phyloP scores from a whole-genome alignment of 441 rosid species.

The Sinapis alba region DNA sequence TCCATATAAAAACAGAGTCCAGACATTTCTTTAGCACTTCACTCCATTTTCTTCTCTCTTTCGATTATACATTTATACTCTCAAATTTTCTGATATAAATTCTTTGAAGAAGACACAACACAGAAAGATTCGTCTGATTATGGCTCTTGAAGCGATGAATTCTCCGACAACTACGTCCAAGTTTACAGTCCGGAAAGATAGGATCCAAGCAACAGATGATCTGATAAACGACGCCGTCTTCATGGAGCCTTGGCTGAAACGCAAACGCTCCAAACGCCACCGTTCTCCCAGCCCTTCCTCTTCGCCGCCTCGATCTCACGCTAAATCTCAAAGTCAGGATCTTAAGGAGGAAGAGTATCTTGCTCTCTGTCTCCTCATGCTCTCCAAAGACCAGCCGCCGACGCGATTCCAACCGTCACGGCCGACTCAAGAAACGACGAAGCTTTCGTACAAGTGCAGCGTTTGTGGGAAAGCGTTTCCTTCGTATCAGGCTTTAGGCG shows the following conservation, averaged over 20 bases:
- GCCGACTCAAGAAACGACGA: slow-evolving; percentile 30
- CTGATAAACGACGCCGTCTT: slow-evolving; percentile 40
- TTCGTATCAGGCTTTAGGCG: slow-evolving; percentile 94
- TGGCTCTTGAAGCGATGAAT: slow-evolving; percentile 85
- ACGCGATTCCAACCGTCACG: slow-evolving; percentile 32
- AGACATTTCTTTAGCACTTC: slow-evolving; percentile 32
- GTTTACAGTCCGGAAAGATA: slow-evolving; percentile 34
- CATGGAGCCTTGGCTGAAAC: slow-evolving; percentile 65
- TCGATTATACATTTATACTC: not conserved
- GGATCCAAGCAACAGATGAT: slow-evolving; percentile 25
- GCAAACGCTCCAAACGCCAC: slow-evolving; percentile 54
- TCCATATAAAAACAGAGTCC: slow-evolving; percentile 36
- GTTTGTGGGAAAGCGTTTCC: slow-evolving; percentile 79
- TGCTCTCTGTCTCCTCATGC: slow-evolving; percentile 87
- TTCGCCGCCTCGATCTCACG: slow-evolving; percentile 29
- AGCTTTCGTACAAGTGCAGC: slow-evolving; percentile 57
- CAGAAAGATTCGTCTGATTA: slow-evolving; percentile 18
- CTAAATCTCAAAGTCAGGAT: slow-evolving; percentile 14
- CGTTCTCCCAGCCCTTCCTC: slow-evolving; percentile 58
- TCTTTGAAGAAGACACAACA: not conserved
- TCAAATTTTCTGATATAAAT: not conserved
- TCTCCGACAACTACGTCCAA: slow-evolving; percentile 35
- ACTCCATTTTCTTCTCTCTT: slow-evolving; percentile 18
- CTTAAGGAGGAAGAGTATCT: slow-evolving; percentile 77
- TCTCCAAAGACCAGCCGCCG: slow-evolving; percentile 61